Evolutionary conservation across 805 yeast species (phyloP).

Genomic region (Kluyveromyces wickerhamii): DNA sequence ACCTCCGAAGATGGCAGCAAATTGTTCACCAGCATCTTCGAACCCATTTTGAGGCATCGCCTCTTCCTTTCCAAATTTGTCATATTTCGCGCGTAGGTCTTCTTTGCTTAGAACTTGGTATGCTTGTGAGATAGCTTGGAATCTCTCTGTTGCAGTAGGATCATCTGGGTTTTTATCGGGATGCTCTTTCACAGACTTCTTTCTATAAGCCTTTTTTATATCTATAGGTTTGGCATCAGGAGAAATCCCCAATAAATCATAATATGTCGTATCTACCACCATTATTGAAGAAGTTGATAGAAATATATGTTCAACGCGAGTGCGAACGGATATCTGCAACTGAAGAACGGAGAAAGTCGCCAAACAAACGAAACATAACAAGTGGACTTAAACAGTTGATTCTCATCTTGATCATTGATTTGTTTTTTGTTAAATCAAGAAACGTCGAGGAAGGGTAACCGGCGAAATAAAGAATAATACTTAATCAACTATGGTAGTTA

Average conservation of each 20-base stretch:
- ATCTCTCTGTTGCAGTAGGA: constrained; percentile 66
- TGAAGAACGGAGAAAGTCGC: no score
- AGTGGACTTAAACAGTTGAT: no score
- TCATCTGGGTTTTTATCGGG: constrained; percentile 78
- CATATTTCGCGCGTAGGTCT: constrained; percentile 56
- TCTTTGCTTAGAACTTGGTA: constrained; percentile 71
- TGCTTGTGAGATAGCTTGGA: constrained; percentile 56
- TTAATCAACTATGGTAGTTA: no score
- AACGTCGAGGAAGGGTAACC: no score
- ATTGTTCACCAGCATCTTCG: constrained; percentile 68
- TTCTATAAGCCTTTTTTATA: constrained; percentile 73
- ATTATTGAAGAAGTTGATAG: no score
- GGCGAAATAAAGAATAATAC: no score
- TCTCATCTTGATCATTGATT: no score
- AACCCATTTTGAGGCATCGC: constrained; percentile 65
- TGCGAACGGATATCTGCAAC: no score
- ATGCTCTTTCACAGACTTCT: constrained; percentile 66
- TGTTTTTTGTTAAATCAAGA: no score
- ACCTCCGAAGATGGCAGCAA: constrained; percentile 75
- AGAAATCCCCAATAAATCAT: constrained; percentile 54
- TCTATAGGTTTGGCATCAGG: constrained; percentile 54
- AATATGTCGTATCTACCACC: constrained; percentile 72
- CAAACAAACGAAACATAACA: no score
- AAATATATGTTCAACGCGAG: no score
- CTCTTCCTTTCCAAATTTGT: constrained; percentile 66